Base-by-base conservation (phyloP, 495 filamentous ascomycete genomes). In the Xylaria bambusicola region DNA sequence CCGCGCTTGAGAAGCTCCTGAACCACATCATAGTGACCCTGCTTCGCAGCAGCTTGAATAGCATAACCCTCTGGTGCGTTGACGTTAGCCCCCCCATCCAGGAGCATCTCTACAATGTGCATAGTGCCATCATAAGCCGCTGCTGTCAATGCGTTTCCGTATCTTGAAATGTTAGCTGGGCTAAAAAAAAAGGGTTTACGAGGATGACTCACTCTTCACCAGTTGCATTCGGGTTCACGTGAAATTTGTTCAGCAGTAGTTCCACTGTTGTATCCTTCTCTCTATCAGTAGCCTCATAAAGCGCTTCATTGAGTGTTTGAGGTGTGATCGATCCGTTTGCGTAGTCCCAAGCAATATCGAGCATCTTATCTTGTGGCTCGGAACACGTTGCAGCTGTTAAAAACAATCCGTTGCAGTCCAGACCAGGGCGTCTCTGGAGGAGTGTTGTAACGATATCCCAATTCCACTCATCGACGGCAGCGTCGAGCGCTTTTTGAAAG, bases 21-120 rank as follows among this genome's bases (percentile, higher is more conserved):
- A 2, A 73, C 71, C 20, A 74, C 61, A 1, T 69, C 66, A 17
- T 67, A 62, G 41, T 73, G 72, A 20, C 71, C 70, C 38, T 73
- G 63, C 6, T 58, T 36, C 10, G 70, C 66, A 12, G 71, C 71
- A 17, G 64, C 63, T 42, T 74, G 70, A 20, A 74, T 51, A 1
- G 70, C 66, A 62, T 63, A 71, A 8, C 70, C 70, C 20, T 70
- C 61, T 15, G 68, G 58, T 2, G 64, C 61, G 27, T 70, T 71
- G 23, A 66, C 49, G 46, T 74, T 36, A 20, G 71, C 69, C 15
- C 62, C 64, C 13, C 62, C 61, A 3, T 66, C 50, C 2, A 74
- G 45, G 18, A 71, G 68, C 58, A 71, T 31, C 26, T 60, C 33
- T 24, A 71, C 52, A 27, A 71, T 71, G 35, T 65, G 36, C 36